phyloP scores from a whole-genome alignment of 192 early-diverging fungal species.

The Linnemannia zychae region DNA sequence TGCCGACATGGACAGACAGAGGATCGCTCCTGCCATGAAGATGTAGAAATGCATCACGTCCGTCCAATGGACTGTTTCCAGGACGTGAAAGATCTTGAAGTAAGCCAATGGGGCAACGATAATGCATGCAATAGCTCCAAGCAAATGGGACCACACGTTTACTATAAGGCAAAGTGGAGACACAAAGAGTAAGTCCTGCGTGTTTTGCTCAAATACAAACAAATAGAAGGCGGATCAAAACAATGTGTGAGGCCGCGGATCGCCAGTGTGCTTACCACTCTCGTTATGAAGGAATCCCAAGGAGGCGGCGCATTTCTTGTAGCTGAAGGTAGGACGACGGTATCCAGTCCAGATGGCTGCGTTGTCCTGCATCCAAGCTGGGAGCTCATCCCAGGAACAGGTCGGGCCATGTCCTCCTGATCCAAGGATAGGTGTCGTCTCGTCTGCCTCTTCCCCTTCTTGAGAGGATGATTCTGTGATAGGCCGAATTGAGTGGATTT shows the following conservation, averaged over 20 bases:
- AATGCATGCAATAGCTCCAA: conserved; percentile 75
- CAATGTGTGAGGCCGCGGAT: not conserved
- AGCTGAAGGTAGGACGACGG: conserved; percentile 82
- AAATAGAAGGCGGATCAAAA: not conserved
- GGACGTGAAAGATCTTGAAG: conserved; percentile 53
- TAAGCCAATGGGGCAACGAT: conserved; percentile 62
- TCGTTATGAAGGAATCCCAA: conserved; percentile 93
- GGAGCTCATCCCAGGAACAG: conserved; percentile 66
- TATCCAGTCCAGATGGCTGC: conserved; percentile 85
- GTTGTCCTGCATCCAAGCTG: conserved; percentile 90
- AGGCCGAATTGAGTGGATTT: conserved; percentile 11
- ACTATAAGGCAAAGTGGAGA: conserved; percentile 46
- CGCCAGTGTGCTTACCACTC: conserved; percentile 65
- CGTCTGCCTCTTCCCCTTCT: not conserved
- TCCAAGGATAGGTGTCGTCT: not conserved
- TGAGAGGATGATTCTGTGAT: not conserved
- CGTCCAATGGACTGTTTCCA: conserved; percentile 65
- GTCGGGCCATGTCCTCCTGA: conserved; percentile 15
- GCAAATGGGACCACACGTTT: conserved; percentile 91
- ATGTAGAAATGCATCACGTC: conserved; percentile 80
- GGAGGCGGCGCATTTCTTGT: conserved; percentile 78
- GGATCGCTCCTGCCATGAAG: conserved; percentile 82
- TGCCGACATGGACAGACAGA: conserved; percentile 84
- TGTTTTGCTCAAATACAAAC: too few relatives aligned
- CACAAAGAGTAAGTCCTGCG: not conserved